Evolutionary conservation across 1,284 basidiomycete species (phyloP), one percentile per base, ranked within the genome.

Genomic region (Cryptococcus maquisensis): DNA sequence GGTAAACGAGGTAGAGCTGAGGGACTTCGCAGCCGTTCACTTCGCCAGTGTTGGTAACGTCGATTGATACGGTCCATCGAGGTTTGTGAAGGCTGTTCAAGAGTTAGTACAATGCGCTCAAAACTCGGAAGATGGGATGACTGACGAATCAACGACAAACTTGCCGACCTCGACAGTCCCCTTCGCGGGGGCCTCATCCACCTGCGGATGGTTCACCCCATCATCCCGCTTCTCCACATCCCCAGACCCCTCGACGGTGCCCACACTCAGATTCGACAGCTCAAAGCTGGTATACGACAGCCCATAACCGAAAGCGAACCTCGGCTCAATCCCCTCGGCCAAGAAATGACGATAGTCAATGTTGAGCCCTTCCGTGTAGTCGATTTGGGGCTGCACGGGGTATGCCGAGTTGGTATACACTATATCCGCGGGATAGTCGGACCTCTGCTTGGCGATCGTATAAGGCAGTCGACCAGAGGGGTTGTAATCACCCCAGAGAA

Each of bases 291-390:
- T 87, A 78, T 94, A 95, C 55, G 85, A 88, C 62, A 94, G 73
- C 0, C 90, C 90, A 70, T 84, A 90, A 0, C 90, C 90, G 69
- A 92, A 93, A 66, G 86, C 85, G 69, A 79, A 86, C 20, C 82
- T 78, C 0, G 85, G 84, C 1, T 73, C 74, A 55, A 85, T 83
- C 55, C 79, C 72, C 60, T 85, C 80, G 49, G 82, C 78, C 61
- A 90, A 86, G 68, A 91, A 91, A 69, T 84, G 82, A 32, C 87
- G 79, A 70, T 90, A 90, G 74, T 90, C 88, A 66, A 90, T 84
- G 63, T 83, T 74, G 43, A 90, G 69, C 10, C 81, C 86, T 83
- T 90, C 88, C 4, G 78, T 82, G 71, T 90, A 77, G n/a, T 81
- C 69, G n/a, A 86, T 76, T 56, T 82, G 79, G 4, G 86, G 66